A percentile compares a stretch with the other conserved stretches of the same genome.
Evolutionary conservation across 805 yeast species (phyloP).

Genomic region (Suhomyces sp.): DNA sequence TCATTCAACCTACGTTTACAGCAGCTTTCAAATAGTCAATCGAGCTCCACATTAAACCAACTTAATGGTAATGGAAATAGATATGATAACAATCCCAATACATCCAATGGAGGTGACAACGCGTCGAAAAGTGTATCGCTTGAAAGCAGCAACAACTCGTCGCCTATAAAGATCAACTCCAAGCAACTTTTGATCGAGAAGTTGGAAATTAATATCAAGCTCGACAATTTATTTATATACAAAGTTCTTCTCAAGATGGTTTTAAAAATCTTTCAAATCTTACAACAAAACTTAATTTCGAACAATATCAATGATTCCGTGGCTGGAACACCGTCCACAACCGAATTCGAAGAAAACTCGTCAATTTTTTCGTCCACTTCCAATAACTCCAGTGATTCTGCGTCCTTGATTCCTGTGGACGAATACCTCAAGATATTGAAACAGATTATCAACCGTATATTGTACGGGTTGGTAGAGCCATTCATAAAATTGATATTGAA

Average conservation of each 20-base stretch:
- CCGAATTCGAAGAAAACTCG: slow-evolving; percentile 24
- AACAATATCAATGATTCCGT: slow-evolving; percentile 7
- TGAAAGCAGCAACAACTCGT: slow-evolving; percentile 16
- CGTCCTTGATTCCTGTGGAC: slow-evolving; percentile 24
- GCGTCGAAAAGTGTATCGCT: slow-evolving; percentile 1
- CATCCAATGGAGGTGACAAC: slow-evolving; percentile 3
- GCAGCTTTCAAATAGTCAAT: slow-evolving; percentile 11
- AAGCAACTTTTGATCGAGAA: slow-evolving; percentile 43
- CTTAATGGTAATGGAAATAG: slow-evolving; percentile 5
- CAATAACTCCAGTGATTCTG: slow-evolving; percentile 20
- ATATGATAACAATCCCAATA: not conserved
- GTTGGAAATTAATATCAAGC: slow-evolving; percentile 41
- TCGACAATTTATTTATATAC: slow-evolving; percentile 40
- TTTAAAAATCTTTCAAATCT: slow-evolving; percentile 23
- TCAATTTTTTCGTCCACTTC: slow-evolving; percentile 39
- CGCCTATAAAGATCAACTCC: slow-evolving; percentile 42
- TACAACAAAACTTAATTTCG: slow-evolving; percentile 24
- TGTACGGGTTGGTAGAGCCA: slow-evolving; percentile 41
- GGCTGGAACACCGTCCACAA: slow-evolving; percentile 4
- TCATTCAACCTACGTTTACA: slow-evolving; percentile 7
- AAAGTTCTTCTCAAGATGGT: slow-evolving; percentile 34
- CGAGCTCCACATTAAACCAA: slow-evolving; percentile 15
- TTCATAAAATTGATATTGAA: slow-evolving; percentile 28
- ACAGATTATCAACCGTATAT: slow-evolving; percentile 28
- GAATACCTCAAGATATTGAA: slow-evolving; percentile 31